These are phyloP conservation scores for Coniferiporia sulphurascens DNA, from an alignment of 1,284 basidiomycete genomes.

Conservation along the genomic window DNA sequence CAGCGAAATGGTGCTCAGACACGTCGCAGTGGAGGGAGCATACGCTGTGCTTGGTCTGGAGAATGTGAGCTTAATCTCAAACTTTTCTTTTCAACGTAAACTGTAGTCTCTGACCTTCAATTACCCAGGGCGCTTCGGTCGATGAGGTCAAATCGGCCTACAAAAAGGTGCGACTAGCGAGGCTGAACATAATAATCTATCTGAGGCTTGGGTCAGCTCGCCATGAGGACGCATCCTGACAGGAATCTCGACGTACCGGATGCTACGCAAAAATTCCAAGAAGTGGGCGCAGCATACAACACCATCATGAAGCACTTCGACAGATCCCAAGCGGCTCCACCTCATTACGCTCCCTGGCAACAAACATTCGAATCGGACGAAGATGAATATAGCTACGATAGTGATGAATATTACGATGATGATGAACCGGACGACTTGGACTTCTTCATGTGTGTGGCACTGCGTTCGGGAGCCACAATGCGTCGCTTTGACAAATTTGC, in stretches of 20 bases:
- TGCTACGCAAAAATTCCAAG: conserved; percentile 65
- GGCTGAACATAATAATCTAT: conserved; percentile 6
- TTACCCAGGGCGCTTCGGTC: conserved; percentile 50
- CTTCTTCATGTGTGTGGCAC: conserved; percentile 40
- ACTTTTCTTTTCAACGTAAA: background rate
- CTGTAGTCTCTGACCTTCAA: conserved; percentile 14
- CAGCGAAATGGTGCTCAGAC: conserved; percentile 33
- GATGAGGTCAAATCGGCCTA: conserved; percentile 63
- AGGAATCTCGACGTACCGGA: conserved; percentile 60
- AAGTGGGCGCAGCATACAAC: conserved; percentile 62
- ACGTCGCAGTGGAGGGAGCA: conserved; percentile 40
- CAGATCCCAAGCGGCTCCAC: conserved; percentile 26
- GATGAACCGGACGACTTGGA: conserved; percentile 31
- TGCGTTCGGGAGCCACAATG: background rate
- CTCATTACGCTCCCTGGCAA: conserved; percentile 21
- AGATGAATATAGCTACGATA: conserved; percentile 30
- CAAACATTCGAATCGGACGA: conserved; percentile 23
- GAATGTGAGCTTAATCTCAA: conserved; percentile 35
- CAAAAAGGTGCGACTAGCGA: conserved; percentile 44
- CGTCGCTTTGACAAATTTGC: conserved; percentile 6
- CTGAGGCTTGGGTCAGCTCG: conserved; percentile 38
- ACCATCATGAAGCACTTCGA: conserved; percentile 52
- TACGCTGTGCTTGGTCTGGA: conserved; percentile 55
- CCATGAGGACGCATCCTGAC: conserved; percentile 67
- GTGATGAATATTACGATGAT: conserved; percentile 26